Conservation (phyloP, 768 basidiomycete species). For the Suillus spraguei region DNA sequence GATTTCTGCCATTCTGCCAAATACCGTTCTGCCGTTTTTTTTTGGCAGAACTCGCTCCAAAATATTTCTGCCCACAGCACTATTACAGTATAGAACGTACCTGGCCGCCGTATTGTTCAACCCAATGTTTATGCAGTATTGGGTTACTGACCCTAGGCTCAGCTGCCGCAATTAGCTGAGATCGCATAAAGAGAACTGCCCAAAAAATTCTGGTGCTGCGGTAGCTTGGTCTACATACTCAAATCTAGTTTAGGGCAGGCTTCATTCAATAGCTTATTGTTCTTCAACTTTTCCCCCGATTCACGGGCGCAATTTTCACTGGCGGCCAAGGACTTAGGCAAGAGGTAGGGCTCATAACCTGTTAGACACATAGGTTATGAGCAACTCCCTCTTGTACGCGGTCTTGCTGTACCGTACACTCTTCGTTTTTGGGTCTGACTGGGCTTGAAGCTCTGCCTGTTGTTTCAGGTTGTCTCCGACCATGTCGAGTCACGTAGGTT, state of each 20-base stretch:
- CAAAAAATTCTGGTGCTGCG: neutral
- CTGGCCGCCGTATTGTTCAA: no score
- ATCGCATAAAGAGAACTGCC: neutral
- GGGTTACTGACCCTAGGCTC: neutral
- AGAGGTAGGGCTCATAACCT: constrained; percentile 1
- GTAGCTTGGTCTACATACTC: neutral
- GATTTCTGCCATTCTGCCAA: no score
- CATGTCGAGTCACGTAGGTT: neutral
- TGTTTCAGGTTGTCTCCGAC: neutral
- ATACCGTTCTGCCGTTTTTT: no score
- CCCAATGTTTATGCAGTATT: no score
- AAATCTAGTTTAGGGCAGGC: neutral
- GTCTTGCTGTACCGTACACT: neutral
- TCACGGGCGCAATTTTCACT: neutral
- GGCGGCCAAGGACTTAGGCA: neutral
- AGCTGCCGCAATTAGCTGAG: neutral
- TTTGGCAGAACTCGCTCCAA: no score
- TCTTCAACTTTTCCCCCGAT: neutral
- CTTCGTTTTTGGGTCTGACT: no score
- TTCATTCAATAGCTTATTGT: no score
- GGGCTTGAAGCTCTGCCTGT: no score
- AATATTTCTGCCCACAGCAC: no score
- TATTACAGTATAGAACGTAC: no score
- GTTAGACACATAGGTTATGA: neutral
- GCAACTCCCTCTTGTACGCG: neutral